Percentiles rank a stretch among this genome's conserved stretches.
These are phyloP conservation scores for Biscogniauxia mediterranea DNA, from an alignment of 2,329 filamentous ascomycete species.

Conservation along the genomic window DNA sequence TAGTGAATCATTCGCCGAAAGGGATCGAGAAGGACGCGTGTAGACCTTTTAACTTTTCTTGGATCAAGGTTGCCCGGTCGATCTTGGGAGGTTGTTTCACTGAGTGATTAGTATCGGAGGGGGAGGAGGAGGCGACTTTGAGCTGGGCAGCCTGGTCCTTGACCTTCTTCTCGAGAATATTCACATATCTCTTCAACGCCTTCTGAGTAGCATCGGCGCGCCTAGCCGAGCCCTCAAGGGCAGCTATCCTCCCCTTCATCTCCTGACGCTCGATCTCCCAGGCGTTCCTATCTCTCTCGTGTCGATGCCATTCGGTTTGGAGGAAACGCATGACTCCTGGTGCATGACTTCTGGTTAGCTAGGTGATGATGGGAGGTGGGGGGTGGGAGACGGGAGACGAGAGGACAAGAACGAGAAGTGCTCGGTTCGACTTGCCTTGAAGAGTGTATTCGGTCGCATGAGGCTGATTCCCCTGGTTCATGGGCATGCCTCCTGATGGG, in stretches of 20 bases:
- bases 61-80: slow-evolving; percentile 51
- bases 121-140: slow-evolving; percentile 49
- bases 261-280: slow-evolving; percentile 99
- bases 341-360: neutral
- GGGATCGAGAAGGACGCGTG: slow-evolving; percentile 7
- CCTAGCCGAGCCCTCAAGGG: slow-evolving; percentile 84
- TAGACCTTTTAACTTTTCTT: slow-evolving; percentile 57
- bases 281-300: slow-evolving; percentile 94
- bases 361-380: neutral
- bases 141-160: slow-evolving; percentile 76
- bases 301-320: slow-evolving; percentile 97
- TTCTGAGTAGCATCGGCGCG: slow-evolving; percentile 87
- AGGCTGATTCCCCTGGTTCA: slow-evolving; percentile 46
- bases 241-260: slow-evolving; percentile 97
- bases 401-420: too few relatives aligned
- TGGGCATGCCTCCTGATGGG: slow-evolving; percentile 26
- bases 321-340: slow-evolving; percentile 97
- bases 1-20: slow-evolving; percentile 7
- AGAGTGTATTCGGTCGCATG: slow-evolving; percentile 62
- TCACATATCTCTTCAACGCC: slow-evolving; percentile 84
- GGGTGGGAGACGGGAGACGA: neutral
- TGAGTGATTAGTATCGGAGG: slow-evolving; percentile 43
- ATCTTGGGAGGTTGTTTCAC: slow-evolving; percentile 40
- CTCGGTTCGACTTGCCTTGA: slow-evolving; percentile 49
- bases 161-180: slow-evolving; percentile 83